Evolutionary conservation across 164 flowering plant genomes (phyloP).

Genomic region (Chimonanthus praecox): DNA sequence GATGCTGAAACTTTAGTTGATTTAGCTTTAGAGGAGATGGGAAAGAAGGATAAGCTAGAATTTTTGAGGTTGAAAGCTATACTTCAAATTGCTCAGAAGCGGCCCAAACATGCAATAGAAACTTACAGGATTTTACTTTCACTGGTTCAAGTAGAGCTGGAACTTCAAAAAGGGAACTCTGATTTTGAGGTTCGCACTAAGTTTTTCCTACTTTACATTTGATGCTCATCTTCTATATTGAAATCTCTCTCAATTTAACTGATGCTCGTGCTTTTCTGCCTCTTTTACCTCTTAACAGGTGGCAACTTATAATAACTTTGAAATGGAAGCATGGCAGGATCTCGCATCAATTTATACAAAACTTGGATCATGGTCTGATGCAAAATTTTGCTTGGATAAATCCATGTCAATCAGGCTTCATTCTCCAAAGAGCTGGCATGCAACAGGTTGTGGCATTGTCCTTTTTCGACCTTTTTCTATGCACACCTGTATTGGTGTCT

Average conservation of each 20-base stretch:
- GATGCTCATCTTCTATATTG: background rate
- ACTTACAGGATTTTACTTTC: slow-evolving; percentile 68
- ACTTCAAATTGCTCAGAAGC: slow-evolving; percentile 73
- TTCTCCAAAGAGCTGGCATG: slow-evolving; percentile 72
- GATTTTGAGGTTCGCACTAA: slow-evolving; percentile 34
- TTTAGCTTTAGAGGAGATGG: slow-evolving; percentile 77
- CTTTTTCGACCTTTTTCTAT: too few species aligned
- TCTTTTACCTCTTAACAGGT: background rate
- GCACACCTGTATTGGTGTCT: too few species aligned
- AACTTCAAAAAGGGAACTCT: slow-evolving; percentile 23
- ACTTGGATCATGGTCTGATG: slow-evolving; percentile 57
- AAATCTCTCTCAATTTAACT: background rate
- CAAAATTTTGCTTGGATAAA: slow-evolving; percentile 58
- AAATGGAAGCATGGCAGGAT: slow-evolving; percentile 79
- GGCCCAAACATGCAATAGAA: slow-evolving; percentile 79
- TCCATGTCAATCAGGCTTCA: slow-evolving; percentile 50
- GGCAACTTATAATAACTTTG: slow-evolving; percentile 27
- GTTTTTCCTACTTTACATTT: background rate
- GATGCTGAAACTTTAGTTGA: slow-evolving; percentile 82
- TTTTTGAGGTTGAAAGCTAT: slow-evolving; percentile 74
- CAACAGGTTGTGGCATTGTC: slow-evolving; percentile 41
- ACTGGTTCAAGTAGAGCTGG: slow-evolving; percentile 53
- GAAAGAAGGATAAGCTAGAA: slow-evolving; percentile 49
- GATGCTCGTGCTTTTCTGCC: background rate
- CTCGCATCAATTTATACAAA: slow-evolving; percentile 58